A percentile compares a stretch with the other conserved stretches of the same genome.
Evolutionary conservation across 2,329 filamentous ascomycete genomes (phyloP).

Genomic region (Akanthomyces muscarius): DNA sequence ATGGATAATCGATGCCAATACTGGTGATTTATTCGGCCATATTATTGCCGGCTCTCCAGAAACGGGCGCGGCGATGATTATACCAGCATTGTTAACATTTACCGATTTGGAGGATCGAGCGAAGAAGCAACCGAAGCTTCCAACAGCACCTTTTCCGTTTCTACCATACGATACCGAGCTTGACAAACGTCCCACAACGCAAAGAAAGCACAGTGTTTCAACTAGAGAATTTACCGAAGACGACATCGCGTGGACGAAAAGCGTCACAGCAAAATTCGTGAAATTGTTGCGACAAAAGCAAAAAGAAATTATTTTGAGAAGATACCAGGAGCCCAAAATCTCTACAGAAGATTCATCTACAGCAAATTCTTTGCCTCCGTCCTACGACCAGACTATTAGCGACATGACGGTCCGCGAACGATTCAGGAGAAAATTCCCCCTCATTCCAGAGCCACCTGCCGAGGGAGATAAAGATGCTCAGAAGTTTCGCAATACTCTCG

Average conservation of each 20-base stretch:
- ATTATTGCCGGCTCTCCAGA: not conserved
- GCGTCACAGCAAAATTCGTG: not conserved
- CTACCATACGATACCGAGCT: not conserved
- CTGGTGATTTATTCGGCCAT: not conserved
- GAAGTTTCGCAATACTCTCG: slow-evolving; percentile 75
- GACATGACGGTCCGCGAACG: not conserved
- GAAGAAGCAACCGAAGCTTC: not conserved
- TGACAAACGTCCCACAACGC: not conserved
- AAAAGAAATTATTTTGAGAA: not conserved
- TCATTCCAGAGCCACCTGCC: slow-evolving; percentile 67
- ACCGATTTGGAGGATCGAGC: not conserved
- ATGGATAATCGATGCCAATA: not conserved
- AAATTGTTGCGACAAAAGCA: not conserved
- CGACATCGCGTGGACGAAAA: not conserved
- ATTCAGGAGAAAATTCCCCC: slow-evolving; percentile 45
- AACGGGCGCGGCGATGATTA: not conserved
- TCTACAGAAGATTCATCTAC: not conserved
- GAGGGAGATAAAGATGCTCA: slow-evolving; percentile 60
- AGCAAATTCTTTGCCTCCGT: not conserved
- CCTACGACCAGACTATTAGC: not conserved
- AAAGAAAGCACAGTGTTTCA: not conserved
- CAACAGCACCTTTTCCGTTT: not conserved
- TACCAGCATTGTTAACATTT: not conserved
- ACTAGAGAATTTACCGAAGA: not conserved
- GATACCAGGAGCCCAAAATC: not conserved